These are phyloP conservation scores for Hanseniaspora lachancei DNA, from an alignment of 805 yeast genomes.

Conservation along the genomic window DNA sequence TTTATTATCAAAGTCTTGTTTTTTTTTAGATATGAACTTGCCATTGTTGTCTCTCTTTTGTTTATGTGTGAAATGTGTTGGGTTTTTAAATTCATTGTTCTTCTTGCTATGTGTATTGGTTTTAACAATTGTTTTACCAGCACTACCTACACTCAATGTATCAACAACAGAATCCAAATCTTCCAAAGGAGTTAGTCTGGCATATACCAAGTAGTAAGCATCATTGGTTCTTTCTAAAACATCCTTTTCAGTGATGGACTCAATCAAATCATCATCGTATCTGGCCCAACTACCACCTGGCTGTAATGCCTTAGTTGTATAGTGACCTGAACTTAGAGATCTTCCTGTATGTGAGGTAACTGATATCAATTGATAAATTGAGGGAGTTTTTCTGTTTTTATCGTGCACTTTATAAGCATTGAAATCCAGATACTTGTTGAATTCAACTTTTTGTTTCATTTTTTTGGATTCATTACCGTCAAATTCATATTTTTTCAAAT, in stretches of 20 bases:
- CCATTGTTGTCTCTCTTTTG: neutral
- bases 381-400: conserved; percentile 27
- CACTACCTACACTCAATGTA: neutral
- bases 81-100: neutral
- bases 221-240: conserved; percentile 65
- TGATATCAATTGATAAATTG: conserved; percentile 57
- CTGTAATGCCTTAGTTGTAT: conserved; percentile 78
- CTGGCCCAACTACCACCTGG: conserved; percentile 89
- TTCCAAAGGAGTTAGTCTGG: conserved; percentile 47
- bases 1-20: neutral
- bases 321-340: conserved; percentile 84
- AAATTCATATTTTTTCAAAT: conserved; percentile 82
- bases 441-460: conserved; percentile 73
- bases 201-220: conserved; percentile 81
- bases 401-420: conserved; percentile 20
- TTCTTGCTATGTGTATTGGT: neutral
- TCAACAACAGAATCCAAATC: neutral
- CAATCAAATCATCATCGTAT: conserved; percentile 85
- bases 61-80: neutral
- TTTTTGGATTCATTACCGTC: conserved; percentile 68
- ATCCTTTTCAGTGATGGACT: conserved; percentile 53
- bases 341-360: conserved; percentile 93
- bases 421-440: conserved; percentile 66
- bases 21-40: neutral
- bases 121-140: neutral